Evolutionary conservation across 371 early-diverging fungal species (phyloP).

Genomic region (Lichtheimia ramosa): DNA sequence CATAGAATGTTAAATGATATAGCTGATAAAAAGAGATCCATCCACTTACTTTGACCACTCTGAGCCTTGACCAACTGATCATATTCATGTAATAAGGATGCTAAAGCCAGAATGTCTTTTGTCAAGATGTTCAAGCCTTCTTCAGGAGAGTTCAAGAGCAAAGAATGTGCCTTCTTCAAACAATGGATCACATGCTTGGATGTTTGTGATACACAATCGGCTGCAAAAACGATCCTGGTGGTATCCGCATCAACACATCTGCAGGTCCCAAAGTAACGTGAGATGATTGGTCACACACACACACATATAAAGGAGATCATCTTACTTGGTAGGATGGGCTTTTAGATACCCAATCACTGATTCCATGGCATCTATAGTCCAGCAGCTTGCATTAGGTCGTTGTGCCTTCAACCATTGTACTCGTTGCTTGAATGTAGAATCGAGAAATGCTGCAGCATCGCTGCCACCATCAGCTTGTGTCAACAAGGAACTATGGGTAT

Average conservation of each 20-base stretch:
- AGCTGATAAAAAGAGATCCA: neutral
- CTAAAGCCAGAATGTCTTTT: slow-evolving; percentile 16
- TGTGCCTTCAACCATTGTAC: neutral
- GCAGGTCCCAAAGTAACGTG: slow-evolving; percentile 2
- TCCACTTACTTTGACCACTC: slow-evolving; percentile 21
- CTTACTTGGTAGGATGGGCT: neutral
- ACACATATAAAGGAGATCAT: neutral
- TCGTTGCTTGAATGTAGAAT: neutral
- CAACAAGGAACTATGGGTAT: neutral
- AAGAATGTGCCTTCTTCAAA: slow-evolving; percentile 2
- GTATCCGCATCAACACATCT: slow-evolving; percentile 19
- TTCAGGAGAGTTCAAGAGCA: slow-evolving; percentile 1
- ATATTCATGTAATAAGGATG: slow-evolving; percentile 28
- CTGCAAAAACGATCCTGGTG: slow-evolving; percentile 12
- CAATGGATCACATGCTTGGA: slow-evolving; percentile 13
- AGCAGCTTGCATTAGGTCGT: slow-evolving; percentile 5
- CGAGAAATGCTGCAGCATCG: neutral
- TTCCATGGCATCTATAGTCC: slow-evolving; percentile 8
- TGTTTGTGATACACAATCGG: slow-evolving; percentile 8
- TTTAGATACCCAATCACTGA: neutral
- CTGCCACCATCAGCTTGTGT: neutral
- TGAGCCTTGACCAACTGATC: slow-evolving; percentile 16
- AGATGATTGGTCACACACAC: neutral
- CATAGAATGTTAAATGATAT: neutral
- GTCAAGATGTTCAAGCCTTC: neutral